Evolutionary conservation across 2,329 filamentous ascomycete genomes (phyloP).

Genomic region (Exophiala viscosa): DNA sequence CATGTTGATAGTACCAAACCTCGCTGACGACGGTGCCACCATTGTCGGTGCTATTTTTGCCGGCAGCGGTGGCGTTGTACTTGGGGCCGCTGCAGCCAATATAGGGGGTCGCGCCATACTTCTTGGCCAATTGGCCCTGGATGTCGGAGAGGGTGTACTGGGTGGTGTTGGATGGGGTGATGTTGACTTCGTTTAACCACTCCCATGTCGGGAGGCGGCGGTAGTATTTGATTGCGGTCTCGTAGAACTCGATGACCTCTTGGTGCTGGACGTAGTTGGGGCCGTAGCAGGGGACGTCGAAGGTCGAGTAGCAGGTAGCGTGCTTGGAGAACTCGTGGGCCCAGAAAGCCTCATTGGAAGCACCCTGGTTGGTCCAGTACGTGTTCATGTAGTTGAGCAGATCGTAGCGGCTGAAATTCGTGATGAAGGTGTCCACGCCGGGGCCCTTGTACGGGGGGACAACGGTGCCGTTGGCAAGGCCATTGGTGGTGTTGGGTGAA

Average conservation of each 20-base stretch:
- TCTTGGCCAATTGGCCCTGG: slow-evolving; percentile 47
- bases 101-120: slow-evolving; percentile 56
- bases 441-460: slow-evolving; percentile 59
- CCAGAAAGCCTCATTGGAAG: slow-evolving; percentile 60
- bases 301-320: slow-evolving; percentile 64
- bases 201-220: slow-evolving; percentile 56
- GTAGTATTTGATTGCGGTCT: slow-evolving; percentile 58
- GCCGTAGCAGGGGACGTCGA: slow-evolving; percentile 63
- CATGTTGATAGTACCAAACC: slow-evolving; percentile 65
- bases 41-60: slow-evolving; percentile 52
- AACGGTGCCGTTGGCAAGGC: slow-evolving; percentile 45
- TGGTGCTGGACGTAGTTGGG: slow-evolving; percentile 54
- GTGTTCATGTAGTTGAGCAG: slow-evolving; percentile 64
- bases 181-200: slow-evolving; percentile 55
- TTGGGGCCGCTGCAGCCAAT: slow-evolving; percentile 59
- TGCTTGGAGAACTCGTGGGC: slow-evolving; percentile 67
- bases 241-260: slow-evolving; percentile 62
- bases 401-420: slow-evolving; percentile 56
- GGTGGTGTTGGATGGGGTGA: slow-evolving; percentile 58
- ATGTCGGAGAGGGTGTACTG: slow-evolving; percentile 54
- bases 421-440: slow-evolving; percentile 57
- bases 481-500: slow-evolving; percentile 61
- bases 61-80: slow-evolving; percentile 59
- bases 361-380: slow-evolving; percentile 59
- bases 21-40: slow-evolving; percentile 58